Conservation (phyloP, 2,329 filamentous ascomycete species). For the Botrytis hyacinthi region DNA sequence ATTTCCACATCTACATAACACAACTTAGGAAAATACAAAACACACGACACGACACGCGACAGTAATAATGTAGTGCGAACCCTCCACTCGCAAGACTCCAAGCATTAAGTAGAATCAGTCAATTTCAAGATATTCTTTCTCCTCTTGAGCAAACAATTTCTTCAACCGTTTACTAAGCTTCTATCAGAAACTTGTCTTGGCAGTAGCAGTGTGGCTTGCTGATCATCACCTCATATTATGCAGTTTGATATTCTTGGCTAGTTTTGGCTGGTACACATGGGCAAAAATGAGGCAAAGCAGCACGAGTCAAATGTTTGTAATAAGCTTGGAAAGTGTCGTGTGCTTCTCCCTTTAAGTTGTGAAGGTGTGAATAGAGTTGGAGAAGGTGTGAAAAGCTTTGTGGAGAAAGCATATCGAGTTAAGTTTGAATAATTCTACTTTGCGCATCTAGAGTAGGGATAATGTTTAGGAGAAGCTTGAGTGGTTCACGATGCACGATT, state of each 20-base stretch:
- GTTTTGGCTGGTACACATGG: not conserved
- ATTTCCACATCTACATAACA: not conserved
- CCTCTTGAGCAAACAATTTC: not conserved
- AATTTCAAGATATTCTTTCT: not conserved
- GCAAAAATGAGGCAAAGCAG: not conserved
- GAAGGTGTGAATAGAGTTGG: not conserved
- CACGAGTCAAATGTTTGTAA: not conserved
- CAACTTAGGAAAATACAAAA: not conserved
- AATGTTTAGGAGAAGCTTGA: not conserved
- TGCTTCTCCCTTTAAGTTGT: not conserved
- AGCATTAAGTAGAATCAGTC: not conserved
- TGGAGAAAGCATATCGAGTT: not conserved
- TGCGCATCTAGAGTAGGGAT: not conserved
- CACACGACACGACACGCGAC: not conserved
- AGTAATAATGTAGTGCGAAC: not conserved
- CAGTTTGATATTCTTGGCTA: not conserved
- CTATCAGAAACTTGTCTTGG: not conserved
- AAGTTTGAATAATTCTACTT: not conserved
- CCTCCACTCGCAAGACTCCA: not conserved
- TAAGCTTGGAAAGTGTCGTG: not conserved
- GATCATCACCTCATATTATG: constrained; percentile 3
- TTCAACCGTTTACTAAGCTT: not conserved
- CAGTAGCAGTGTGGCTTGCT: not conserved
- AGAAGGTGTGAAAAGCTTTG: not conserved
- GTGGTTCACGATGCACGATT: not conserved